Conservation (phyloP, 192 early-diverging fungal genomes). For the Lobosporangium transversale region DNA sequence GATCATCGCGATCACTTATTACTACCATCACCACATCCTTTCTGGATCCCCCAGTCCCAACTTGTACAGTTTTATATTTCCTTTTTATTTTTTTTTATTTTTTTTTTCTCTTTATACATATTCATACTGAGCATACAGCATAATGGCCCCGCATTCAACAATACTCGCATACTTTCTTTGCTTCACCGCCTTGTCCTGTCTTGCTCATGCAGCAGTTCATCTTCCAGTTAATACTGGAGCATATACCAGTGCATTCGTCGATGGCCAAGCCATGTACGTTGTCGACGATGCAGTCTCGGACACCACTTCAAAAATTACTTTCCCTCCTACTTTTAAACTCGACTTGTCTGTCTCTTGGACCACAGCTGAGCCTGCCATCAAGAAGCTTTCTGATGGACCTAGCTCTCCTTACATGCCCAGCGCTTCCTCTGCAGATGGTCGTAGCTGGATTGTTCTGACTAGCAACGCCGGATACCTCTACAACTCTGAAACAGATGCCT, state of each 20-base stretch:
- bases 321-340: background rate
- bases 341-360: constrained; percentile 8
- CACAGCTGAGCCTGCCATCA: background rate
- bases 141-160: too few species aligned
- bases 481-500: background rate
- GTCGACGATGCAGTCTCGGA: background rate
- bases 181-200: too few species aligned
- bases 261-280: background rate
- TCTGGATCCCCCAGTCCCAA: too few species aligned
- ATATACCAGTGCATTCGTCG: background rate
- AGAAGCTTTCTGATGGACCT: constrained; percentile 4
- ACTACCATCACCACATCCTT: too few species aligned
- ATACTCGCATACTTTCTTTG: too few species aligned
- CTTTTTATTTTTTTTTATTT: background rate
- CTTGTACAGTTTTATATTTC: too few species aligned
- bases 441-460: background rate
- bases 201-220: background rate
- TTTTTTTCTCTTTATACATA: background rate
- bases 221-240: background rate
- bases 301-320: background rate
- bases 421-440: background rate
- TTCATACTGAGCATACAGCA: too few species aligned
- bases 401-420: background rate
- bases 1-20: too few species aligned
- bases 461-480: background rate